Base-by-base conservation (phyloP, 1,139 yeast genomes). In the Yamadazyma atlantica region DNA sequence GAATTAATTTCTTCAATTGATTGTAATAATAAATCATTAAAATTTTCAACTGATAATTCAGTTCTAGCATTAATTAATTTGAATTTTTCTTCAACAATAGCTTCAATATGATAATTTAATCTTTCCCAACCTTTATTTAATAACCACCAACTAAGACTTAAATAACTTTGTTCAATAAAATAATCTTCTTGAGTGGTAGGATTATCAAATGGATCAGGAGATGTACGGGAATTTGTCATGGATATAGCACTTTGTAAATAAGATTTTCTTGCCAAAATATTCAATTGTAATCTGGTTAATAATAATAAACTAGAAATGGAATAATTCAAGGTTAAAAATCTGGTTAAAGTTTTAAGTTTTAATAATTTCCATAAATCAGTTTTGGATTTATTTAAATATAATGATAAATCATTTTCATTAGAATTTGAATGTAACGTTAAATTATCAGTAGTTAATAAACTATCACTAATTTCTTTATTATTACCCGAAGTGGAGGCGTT, bases 61-160 rank as follows among this genome's bases (percentile, higher is more conserved):
- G 85, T 77, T 47, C 89, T 76, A 25, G 96, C 95, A 49, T 79
- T 81, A 28, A 86, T 66, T 15, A 66, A 66, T 18, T 71, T 76
- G 57, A 89, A 88, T 29, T 80, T 82, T 25, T 69, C 69, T 27
- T 66, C 66, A 3, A 90, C 94, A 4, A 78, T 68, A 1, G 61
- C 58, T 52, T 79, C 79, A 24, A 88, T 77, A 26, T 73, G 60
- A 34, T 72, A 66, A 34, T 78, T 73, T 36, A 85, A 64, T 34
- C 70, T 68, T 27, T 68, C 56, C 92, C 94, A 88, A 1, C 97
- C 97, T 48, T 81, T 78, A 59, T 92, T 89, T 41, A 92, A 69
- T 36, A 92, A 64, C 96, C 97, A 92, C 97, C 97, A 92, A 49
- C 90, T 82, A 46, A 88, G 77, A 2, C 95, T 85, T 42, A 92